Evolutionary conservation across 106 monocot species (phyloP), one percentile per base, ranked within the genome.

Genomic region (Dioscorea alata): DNA sequence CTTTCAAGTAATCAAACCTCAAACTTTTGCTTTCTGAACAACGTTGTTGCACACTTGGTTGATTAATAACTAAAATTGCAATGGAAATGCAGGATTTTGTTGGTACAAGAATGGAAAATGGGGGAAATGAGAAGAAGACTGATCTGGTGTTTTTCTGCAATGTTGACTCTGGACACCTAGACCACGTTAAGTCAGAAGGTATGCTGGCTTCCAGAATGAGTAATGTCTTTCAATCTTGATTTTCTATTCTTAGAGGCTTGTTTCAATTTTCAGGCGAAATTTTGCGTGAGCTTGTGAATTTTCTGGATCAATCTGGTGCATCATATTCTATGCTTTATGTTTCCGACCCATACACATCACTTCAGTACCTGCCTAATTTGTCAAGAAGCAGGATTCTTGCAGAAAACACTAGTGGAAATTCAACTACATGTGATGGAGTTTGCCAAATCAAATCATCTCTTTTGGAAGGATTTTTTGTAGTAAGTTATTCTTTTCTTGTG

Each of bases 71-170:
- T 9, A 15, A 69, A 65, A 42, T 42, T 42, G 42, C 10, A 42
- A 42, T 42, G 42, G 42, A 51, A 59, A 67, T 35, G 0, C 82
- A 96, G 95, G 88, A 86, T 14, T 76, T 80, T 77, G 65, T 96
- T 54, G 69, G 67, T 56, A 71, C 73, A 75, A 83, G 68, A 66
- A 80, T 52, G 69, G 78, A 79, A 75, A 65, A 59, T 4, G 67
- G 61, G 17, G 65, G 31, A 23, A 67, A 57, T 66, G 69, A 64
- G 24, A 61, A 75, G 42, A 61, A 73, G 33, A 81, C 82, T 28
- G 82, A 86, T 71, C 48, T 96, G 56, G 77, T 96, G 72, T 62
- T 96, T 57, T 82, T 82, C 76, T 92, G 86, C 60, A 70, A 72
- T 61, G 76, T 56, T 12, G 65, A 20, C 49, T 61, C 71, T 48